phyloP scores from a whole-genome alignment of 257 asterid genomes.

The Gentiana straminea region DNA sequence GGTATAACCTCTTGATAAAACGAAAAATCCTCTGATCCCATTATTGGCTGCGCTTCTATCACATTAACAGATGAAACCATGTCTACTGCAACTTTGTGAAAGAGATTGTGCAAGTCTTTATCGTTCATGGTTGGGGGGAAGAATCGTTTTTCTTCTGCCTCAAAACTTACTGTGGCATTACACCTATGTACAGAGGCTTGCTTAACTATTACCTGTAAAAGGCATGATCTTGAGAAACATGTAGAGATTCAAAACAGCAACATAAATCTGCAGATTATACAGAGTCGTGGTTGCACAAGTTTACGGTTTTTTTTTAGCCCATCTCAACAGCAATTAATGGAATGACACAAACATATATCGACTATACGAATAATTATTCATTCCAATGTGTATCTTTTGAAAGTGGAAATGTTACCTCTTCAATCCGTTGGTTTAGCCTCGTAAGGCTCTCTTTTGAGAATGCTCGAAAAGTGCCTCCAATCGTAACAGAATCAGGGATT shows the following conservation, averaged over 20 bases:
- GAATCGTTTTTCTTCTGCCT: slow-evolving; percentile 27
- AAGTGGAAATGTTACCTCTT: slow-evolving; percentile 40
- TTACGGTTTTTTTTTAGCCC: too few species aligned
- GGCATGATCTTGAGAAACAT: slow-evolving; percentile 4
- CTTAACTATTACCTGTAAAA: slow-evolving; percentile 52
- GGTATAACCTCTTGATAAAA: slow-evolving; percentile 68
- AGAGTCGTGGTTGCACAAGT: background rate
- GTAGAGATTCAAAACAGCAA: background rate
- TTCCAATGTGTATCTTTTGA: background rate
- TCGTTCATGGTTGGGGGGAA: slow-evolving; percentile 75
- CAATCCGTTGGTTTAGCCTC: slow-evolving; percentile 61
- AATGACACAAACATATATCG: too few species aligned
- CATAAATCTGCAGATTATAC: background rate
- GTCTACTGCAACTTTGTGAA: slow-evolving; percentile 50
- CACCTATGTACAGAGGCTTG: slow-evolving; percentile 93
- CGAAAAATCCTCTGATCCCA: slow-evolving; percentile 89
- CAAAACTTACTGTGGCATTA: slow-evolving; percentile 61
- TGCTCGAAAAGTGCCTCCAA: slow-evolving; percentile 92
- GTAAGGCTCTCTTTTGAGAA: slow-evolving; percentile 56
- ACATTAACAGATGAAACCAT: slow-evolving; percentile 46
- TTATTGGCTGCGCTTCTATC: slow-evolving; percentile 46
- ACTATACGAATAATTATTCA: too few species aligned
- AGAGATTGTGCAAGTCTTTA: slow-evolving; percentile 38
- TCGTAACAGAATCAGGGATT: slow-evolving; percentile 84
- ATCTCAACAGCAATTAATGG: too few species aligned